These are phyloP conservation scores for Dipteronia sinensis DNA, from an alignment of 345 rosid species.

Conservation along the genomic window DNA sequence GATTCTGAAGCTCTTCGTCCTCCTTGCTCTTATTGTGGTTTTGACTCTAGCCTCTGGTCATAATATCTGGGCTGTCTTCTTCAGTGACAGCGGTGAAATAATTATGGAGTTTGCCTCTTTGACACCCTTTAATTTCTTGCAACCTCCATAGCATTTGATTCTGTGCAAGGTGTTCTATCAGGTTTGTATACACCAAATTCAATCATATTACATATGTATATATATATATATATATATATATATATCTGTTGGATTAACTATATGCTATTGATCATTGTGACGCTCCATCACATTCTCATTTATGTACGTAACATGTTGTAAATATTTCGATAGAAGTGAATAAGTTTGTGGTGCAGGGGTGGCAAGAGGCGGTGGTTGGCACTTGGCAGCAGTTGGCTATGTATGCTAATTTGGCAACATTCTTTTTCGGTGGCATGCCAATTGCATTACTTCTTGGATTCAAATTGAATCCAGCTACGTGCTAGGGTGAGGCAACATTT, in stretches of 20 bases:
- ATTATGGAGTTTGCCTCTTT: conserved; percentile 48
- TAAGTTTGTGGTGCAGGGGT: conserved; percentile 42
- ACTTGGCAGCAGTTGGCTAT: conserved; percentile 74
- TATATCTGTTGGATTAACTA: no score
- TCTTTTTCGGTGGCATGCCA: conserved; percentile 54
- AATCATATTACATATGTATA: no score
- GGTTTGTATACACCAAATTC: conserved; percentile 32
- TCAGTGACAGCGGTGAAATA: conserved; percentile 46
- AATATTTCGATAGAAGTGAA: background rate
- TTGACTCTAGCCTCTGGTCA: conserved; percentile 51
- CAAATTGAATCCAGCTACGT: conserved; percentile 45
- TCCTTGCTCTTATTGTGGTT: conserved; percentile 51
- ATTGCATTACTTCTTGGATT: conserved; percentile 53
- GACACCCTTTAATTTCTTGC: conserved; percentile 57
- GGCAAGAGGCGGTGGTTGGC: conserved; percentile 84
- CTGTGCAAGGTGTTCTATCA: conserved; percentile 66
- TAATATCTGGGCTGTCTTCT: conserved; percentile 61
- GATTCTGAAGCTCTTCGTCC: conserved; percentile 50
- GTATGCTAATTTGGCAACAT: conserved; percentile 53
- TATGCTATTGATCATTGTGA: no score
- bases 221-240: no score
- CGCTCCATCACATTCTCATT: no score
- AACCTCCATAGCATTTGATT: conserved; percentile 57
- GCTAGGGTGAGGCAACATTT: conserved; percentile 41
- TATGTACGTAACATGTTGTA: no score